Evolutionary conservation across 2,329 filamentous ascomycete genomes (phyloP).

Genomic region (Penicillium sp.): DNA sequence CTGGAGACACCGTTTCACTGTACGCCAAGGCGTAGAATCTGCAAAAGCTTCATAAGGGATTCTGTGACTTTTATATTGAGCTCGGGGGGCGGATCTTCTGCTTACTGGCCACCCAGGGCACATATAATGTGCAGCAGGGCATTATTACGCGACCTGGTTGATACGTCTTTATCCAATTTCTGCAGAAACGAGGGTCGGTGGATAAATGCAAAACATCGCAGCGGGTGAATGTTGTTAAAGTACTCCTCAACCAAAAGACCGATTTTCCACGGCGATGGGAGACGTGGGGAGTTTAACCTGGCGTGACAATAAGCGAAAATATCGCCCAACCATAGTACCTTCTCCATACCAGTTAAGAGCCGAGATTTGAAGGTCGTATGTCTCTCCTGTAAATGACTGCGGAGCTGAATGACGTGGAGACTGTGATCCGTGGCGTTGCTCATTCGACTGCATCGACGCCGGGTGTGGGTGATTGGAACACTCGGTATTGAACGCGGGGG

Average conservation of each 20-base stretch:
- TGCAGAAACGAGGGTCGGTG: constrained; percentile 20
- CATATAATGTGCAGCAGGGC: constrained; percentile 23
- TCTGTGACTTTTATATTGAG: neutral
- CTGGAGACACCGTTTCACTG: constrained; percentile 11
- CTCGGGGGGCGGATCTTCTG: too few relatives aligned
- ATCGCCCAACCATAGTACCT: too few relatives aligned
- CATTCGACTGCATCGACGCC: neutral
- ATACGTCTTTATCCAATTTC: constrained; percentile 12
- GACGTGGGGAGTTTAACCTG: constrained; percentile 12
- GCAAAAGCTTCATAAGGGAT: neutral
- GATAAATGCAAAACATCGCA: constrained; percentile 23
- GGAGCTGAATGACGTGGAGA: neutral
- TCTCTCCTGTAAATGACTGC: neutral
- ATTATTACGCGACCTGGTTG: constrained; percentile 3
- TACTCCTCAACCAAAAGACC: constrained; percentile 19
- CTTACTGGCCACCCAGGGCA: constrained; percentile 22
- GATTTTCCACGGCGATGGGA: constrained; percentile 11
- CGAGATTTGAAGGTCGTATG: neutral
- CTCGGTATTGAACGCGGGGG: neutral
- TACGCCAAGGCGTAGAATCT: constrained; percentile 20
- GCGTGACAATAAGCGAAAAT: fast-evolving
- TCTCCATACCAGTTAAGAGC: constrained; percentile 14
- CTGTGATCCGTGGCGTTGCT: neutral
- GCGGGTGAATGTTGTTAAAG: constrained; percentile 22
- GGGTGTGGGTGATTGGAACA: neutral